These are phyloP conservation scores for Dipodascus albidus DNA, from an alignment of 805 yeast species.

Conservation along the genomic window DNA sequence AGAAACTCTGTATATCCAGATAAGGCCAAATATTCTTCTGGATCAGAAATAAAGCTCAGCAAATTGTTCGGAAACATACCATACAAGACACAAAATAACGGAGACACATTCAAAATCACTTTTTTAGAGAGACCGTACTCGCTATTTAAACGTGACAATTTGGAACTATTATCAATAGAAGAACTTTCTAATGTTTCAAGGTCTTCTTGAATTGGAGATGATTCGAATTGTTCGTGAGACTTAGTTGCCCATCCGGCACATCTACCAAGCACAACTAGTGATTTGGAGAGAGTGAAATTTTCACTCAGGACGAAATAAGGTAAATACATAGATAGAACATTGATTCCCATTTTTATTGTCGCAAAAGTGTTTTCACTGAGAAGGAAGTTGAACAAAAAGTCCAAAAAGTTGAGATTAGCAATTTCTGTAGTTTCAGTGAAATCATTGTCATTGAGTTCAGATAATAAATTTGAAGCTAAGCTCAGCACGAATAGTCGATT, in stretches of 20 bases:
- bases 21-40: constrained; percentile 27
- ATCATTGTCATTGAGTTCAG: constrained; percentile 27
- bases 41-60: constrained; percentile 31
- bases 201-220: neutral
- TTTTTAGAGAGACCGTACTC: constrained; percentile 14
- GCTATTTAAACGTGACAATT: constrained; percentile 15
- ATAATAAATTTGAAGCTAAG: constrained; percentile 22
- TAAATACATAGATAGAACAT: constrained; percentile 31
- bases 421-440: constrained; percentile 25
- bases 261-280: constrained; percentile 36
- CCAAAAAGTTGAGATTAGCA: constrained; percentile 28
- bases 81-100: constrained; percentile 39
- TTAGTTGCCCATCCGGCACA: constrained; percentile 29
- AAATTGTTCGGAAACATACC: constrained; percentile 47
- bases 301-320: constrained; percentile 33
- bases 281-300: constrained; percentile 28
- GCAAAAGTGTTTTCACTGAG: constrained; percentile 32
- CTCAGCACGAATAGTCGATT: constrained; percentile 29
- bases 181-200: constrained; percentile 2
- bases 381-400: constrained; percentile 29
- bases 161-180: constrained; percentile 16
- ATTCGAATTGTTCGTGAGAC: neutral
- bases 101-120: constrained; percentile 4
- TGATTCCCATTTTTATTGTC: constrained; percentile 28
- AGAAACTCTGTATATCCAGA: constrained; percentile 13